A percentile compares a stretch with the other conserved stretches of the same genome.
These are phyloP conservation scores for Aureococcus anophagefferens DNA, from an alignment of 108 stramenopile genomes.

Conservation along the genomic window DNA sequence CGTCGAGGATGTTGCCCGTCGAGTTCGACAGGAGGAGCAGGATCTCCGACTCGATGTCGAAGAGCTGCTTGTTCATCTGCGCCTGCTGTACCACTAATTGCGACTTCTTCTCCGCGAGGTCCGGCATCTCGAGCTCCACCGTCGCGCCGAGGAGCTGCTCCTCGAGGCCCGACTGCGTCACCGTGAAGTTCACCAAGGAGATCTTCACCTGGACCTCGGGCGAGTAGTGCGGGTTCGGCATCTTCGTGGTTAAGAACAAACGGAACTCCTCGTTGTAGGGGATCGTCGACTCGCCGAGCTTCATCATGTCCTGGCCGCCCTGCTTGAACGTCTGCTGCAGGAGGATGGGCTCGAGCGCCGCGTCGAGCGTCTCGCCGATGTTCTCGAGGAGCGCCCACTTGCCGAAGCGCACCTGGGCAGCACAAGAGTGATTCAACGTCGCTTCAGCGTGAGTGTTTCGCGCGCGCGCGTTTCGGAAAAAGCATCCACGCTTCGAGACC, in stretches of 20 bases:
- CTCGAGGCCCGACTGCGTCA: conserved; percentile 51
- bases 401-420: too few species aligned
- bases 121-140: conserved; percentile 42
- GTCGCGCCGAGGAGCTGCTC: conserved; percentile 56
- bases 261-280: conserved; percentile 52
- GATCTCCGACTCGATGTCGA: conserved; percentile 49
- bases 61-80: conserved; percentile 51
- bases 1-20: conserved; percentile 52
- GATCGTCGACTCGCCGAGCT: conserved; percentile 51
- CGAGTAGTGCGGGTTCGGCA: conserved; percentile 54
- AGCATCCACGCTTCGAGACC: too few species aligned
- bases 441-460: too few species aligned
- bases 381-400: conserved; percentile 60
- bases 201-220: conserved; percentile 57
- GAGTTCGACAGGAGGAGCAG: conserved; percentile 37
- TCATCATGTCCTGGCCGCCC: conserved; percentile 56
- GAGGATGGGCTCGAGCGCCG: conserved; percentile 53
- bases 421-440: too few species aligned
- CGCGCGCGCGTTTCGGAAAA: too few species aligned
- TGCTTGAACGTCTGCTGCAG: conserved; percentile 57
- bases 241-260: conserved; percentile 58
- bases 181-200: conserved; percentile 52
- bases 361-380: conserved; percentile 53
- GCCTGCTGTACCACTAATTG: conserved; percentile 45
- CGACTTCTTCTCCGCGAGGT: conserved; percentile 25